Evolutionary conservation across 73 alveolate genomes (phyloP), one percentile per base, ranked within the genome.

Genomic region (Paramecium sonneborni): DNA sequence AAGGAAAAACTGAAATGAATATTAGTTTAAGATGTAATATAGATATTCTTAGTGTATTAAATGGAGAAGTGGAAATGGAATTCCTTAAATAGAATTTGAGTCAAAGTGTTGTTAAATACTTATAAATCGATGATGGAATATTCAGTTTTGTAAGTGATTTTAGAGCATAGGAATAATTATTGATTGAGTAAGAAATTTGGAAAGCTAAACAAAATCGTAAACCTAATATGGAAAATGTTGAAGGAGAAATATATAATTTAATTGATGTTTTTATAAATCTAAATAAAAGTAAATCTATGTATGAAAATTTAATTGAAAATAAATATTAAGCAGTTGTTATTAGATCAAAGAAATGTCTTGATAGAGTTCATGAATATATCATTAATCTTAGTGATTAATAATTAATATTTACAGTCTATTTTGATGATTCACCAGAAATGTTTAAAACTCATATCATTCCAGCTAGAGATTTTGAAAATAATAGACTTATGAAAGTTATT

Each of bases 391-490:
- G 62, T 79, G 70, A 41, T 79, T 15, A 23, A 21, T 7, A 79
- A 43, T 43, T 79, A 11, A 79, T 79, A 30, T 39, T 79, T 12
- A 79, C 90, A 1, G 41, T 79, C 1, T 79, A 79, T 46, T 72
- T 12, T 37, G 86, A 72, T 32, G 57, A 72, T 37, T 5, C 3
- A 5, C 44, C 69, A 46, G 46, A 46, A 43, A 34, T 37, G 30
- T 79, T 79, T 34, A 79, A 46, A 11, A 79, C 72, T 79, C 90
- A 79, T 21, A 79, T 79, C 0, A 46, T 79, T 20, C 90, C 90
- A 10, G 74, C 55, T 23, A 24, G n/a, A 41, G 35, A 24, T 37
- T 79, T 79, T 20, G 55, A 79, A 24, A 38, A 62, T 46, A 10
- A 41, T 79, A 14, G 35, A 30, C 32, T 79, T 1, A 39, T 39